Percentiles rank a stretch among this genome's conserved stretches.
phyloP scores from a whole-genome alignment of 768 basidiomycete genomes.

The Serendipita indica region DNA sequence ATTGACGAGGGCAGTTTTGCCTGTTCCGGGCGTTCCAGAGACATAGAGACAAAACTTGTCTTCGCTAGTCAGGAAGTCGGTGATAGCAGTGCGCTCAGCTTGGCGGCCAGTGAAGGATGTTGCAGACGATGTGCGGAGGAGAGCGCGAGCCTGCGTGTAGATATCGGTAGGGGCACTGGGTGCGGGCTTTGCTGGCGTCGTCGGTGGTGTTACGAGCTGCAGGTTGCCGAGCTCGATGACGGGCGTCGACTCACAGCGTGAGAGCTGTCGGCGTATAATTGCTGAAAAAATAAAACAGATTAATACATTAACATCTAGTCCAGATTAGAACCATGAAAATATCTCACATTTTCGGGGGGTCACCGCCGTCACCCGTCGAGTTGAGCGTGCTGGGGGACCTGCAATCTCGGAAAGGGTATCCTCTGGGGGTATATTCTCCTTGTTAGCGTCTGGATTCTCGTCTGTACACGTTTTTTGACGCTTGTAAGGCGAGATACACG shows the following conservation, averaged over 20 bases:
- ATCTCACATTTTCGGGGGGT: background rate
- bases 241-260: background rate
- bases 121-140: background rate
- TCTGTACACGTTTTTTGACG: background rate
- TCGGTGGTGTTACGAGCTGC: background rate
- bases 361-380: background rate
- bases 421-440: conserved; percentile 8
- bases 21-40: conserved; percentile 85
- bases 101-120: background rate
- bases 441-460: background rate
- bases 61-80: background rate
- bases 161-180: background rate
- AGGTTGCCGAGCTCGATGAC: conserved; percentile 9
- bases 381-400: background rate
- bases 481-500: conserved; percentile 1
- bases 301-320: too few relatives aligned
- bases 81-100: background rate
- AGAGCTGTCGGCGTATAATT: background rate
- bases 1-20: conserved; percentile 77
- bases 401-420: background rate
- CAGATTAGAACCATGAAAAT: background rate
- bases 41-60: conserved; percentile 45
- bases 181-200: background rate
- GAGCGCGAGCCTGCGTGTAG: conserved; percentile 1
- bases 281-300: background rate